Conservation (phyloP, 1,284 basidiomycete species). For the Moniliophthora roreri region DNA sequence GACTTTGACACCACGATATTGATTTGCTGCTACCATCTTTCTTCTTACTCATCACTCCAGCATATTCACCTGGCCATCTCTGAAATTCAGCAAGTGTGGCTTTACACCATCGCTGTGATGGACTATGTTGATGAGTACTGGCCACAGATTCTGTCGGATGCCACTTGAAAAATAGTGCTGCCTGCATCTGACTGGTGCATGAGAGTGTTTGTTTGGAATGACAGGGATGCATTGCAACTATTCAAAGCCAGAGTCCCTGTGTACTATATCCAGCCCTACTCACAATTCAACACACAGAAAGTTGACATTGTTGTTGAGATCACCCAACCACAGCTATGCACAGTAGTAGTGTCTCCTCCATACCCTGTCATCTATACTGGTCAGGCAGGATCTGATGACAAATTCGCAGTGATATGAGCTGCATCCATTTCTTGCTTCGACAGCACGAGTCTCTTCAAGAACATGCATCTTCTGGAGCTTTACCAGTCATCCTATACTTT, state of each 20-base stretch:
- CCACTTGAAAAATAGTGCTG: not conserved
- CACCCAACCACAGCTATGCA: not conserved
- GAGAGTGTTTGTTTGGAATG: constrained; percentile 6
- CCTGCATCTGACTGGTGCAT: not conserved
- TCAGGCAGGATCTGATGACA: constrained; percentile 8
- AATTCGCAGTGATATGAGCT: constrained; percentile 6
- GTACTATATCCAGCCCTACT: not conserved
- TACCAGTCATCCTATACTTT: not conserved
- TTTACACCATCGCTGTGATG: not conserved
- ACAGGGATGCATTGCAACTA: not conserved
- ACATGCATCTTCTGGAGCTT: not conserved
- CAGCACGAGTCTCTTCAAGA: not conserved
- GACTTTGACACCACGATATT: not conserved
- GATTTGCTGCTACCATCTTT: not conserved
- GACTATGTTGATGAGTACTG: not conserved
- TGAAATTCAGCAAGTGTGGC: constrained; percentile 2
- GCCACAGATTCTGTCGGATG: not conserved
- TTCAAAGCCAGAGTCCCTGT: constrained; percentile 3
- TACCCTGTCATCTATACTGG: constrained; percentile 1
- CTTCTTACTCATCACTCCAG: not conserved
- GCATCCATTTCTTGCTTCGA: not conserved
- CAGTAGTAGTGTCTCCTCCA: not conserved
- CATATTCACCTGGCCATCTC: not conserved
- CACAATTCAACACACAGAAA: constrained; percentile 1
- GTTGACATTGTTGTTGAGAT: not conserved